Base-by-base conservation (phyloP, 2,329 filamentous ascomycete species). In the Epichloe elymi region DNA sequence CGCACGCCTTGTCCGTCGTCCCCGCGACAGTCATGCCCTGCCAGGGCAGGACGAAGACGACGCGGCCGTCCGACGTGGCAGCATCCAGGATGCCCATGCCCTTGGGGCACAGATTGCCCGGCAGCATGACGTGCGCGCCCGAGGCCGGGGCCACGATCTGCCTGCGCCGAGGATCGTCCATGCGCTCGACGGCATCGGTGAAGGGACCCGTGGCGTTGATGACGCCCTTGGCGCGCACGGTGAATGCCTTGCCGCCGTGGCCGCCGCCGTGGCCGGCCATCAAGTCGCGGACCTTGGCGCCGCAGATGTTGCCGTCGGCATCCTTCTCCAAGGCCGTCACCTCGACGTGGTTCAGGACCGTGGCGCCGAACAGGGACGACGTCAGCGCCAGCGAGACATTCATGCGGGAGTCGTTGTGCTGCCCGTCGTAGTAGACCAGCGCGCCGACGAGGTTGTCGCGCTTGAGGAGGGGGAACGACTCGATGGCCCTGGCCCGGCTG, bases 1-100 rank as follows among this genome's bases (percentile, higher is more conserved):
- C 69, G 51, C 83, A 85, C 3, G 85, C 81, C 52, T 82, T 82
- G 60, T 93, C 86, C 3, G 86, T 93, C 14, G 86, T 91, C 58
- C 86, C 86, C 47, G 87, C 86, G 54, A 93, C 86, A 6, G 87
- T 91, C 71, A 87, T 87, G 50, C 86, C 86, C 67, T 91, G 84
- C 86, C 86, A 93, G 7, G 86, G 86, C 49, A 93, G 74, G 65
- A 93, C 88, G 73, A 93, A 93, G 60, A 93, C 86, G 56, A 93
- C 86, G 61, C 86, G 81, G n/a, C 86, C 86, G 60, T 93, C 86
- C 0, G 86, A 90, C 3, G 87, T 89, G 40, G 79, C 78, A 2
- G 87, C 86, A 59, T 91, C 86, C 56, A 93, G 86, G 48, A 93
- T 73, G 55, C 86, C 86, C 83, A 91, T 90, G 62, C 86, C 81